Conservation (phyloP, 352 stramenopile genomes). For the Phytopythium ostracodes region DNA sequence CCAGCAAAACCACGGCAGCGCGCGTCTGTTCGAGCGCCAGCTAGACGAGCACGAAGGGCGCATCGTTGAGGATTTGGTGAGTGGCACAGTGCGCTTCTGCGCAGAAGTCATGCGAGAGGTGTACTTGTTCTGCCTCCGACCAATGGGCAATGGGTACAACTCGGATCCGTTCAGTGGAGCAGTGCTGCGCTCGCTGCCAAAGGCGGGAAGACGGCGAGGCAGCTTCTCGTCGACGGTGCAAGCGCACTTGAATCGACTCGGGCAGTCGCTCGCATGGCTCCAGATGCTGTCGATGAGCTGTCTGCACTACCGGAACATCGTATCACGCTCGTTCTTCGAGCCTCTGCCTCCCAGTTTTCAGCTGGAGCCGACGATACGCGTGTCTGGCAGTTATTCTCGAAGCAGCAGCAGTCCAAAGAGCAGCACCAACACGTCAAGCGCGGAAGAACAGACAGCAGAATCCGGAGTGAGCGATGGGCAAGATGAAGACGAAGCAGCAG, state of each 20-base stretch:
- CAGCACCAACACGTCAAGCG: not conserved
- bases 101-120: constrained; percentile 58
- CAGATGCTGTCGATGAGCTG: constrained; percentile 74
- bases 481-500: constrained; percentile 14
- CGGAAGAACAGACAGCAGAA: not conserved
- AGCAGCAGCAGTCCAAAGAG: not conserved
- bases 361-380: constrained; percentile 15
- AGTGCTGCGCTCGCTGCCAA: constrained; percentile 33
- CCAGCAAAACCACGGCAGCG: constrained; percentile 10
- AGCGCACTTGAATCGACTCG: constrained; percentile 46
- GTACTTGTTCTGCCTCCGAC: constrained; percentile 40
- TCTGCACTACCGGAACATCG: constrained; percentile 55
- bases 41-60: constrained; percentile 1
- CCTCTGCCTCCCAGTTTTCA: constrained; percentile 47
- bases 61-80: constrained; percentile 40
- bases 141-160: constrained; percentile 18
- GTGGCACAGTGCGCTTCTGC: constrained; percentile 44
- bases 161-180: constrained; percentile 30
- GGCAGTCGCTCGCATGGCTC: constrained; percentile 61
- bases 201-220: constrained; percentile 32
- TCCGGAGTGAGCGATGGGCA: constrained; percentile 5
- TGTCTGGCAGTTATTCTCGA: not conserved
- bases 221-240: constrained; percentile 46
- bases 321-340: constrained; percentile 57
- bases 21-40: not conserved